Evolutionary conservation across 1,139 yeast species (phyloP), one percentile per base, ranked within the genome.

Genomic region (Taiozyma sp.): DNA sequence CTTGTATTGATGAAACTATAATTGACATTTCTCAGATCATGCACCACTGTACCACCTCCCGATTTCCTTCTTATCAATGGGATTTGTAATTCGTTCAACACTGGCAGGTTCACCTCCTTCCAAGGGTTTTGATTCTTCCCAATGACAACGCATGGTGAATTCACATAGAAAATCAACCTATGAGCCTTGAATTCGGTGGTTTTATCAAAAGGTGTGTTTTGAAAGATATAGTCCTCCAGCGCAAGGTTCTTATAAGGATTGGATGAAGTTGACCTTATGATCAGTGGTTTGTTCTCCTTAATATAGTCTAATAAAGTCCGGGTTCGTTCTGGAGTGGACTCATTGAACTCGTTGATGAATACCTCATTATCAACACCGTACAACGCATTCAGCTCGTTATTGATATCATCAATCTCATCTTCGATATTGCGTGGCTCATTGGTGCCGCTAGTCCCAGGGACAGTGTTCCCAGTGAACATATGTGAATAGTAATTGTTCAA

Each of bases 31-130:
- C 98, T 97, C n/a, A 76, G 61, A 67, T 93, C 99, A 65, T 95
- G 99, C 12, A 91, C 96, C 0, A 95, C 99, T 0, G 98, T 83
- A 0, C 99, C 99, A 2, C 99, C 99, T 1, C 99, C 99, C 2
- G 96, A 86, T 46, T 79, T 73, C 53, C 99, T 74, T 57, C 99
- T 73, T 4, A 95, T 68, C 13, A 92, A 66, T 0, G 96, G 93
- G n/a, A 89, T 75, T 1, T 74, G 73, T 13, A 80, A 67, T 0
- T 74, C 62, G 8, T 76, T 71, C 12, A 89, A 70, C n/a, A 81
- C 62, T 0, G 83, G 79, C 4, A 93, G 55, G 61, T 89, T 87
- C 34, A 85, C 79, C 65, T 93, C 99, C 53, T 83, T 80, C 92
- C 95, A 93, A 2, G 97, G 96, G 58, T 91, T 93, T 66, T 95